Base-by-base conservation (phyloP, 2,329 filamentous ascomycete species). In the Cercospora zeae-maydis region DNA sequence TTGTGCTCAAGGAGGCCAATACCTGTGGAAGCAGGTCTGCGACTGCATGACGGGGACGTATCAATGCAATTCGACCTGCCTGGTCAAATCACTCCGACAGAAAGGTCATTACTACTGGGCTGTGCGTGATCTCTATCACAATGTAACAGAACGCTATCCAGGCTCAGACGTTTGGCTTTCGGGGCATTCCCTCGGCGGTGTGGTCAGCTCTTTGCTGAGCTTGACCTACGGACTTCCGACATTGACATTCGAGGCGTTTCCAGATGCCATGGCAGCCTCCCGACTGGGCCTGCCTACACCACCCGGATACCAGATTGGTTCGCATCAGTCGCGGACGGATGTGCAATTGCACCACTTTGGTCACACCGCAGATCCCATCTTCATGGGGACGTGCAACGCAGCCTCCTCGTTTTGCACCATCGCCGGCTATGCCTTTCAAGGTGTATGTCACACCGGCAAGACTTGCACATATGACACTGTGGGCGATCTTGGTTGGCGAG, bases 381-480 rank as follows among this genome's bases (percentile, higher is more conserved):
- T 89, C 72, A 93, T 97, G 79, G 95, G 95, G 33, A 91, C 88
- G 0, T 98, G 95, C 78, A 97, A 96, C 72, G 91, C 90, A 33
- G 91, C 91, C 2, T 92, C 91, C 1, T 93, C 93, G 2, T 87
- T 89, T 10, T 98, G 95, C 76, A 95, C 93, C 0, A 87, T 96
- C 72, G 93, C 88, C 1, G 95, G 95, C 0, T 99, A 98, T 75
- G 93, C 95, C 1, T 84, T 99, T 82, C 92, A 99, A 77, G 90
- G 92, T 11, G 83, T 88, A n/a, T 99, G 95, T 70, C 95, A 98
- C 71, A 90, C 91, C 0, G 95, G 95, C 7, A 84, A 85, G 58
- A 89, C 95, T 74, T 98, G 95, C 72, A 86, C 90, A 0, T 99
- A 96, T 74, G 93, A 99, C 71, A 95, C 95, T 0, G 93, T 98